Evolutionary conservation across 208 protist genomes (phyloP), one percentile per base, ranked within the genome.

Genomic region (Trypanosoma boissoni): DNA sequence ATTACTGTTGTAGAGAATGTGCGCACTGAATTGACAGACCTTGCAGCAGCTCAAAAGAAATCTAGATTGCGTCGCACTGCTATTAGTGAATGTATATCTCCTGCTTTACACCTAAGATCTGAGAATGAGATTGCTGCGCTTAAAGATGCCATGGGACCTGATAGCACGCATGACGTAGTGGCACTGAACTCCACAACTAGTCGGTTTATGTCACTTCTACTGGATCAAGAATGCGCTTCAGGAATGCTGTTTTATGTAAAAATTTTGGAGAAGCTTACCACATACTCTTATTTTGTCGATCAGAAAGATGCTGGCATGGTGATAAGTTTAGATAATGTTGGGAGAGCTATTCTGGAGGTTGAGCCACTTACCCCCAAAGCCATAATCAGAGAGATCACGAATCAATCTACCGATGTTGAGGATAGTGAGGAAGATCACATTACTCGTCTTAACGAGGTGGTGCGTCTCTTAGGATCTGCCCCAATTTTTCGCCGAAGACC

Each of bases 311-410:
- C 42, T 14, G 70, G 78, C 10, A 68, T 65, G 24, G 66, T 83
- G 10, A 64, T 92, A 34, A 45, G 50, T n/a, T 42, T 88, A 16
- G 48, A 56, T 7, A 69, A 81, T 45, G 68, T 93, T 7, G 73
- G 66, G 10, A 53, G 53, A 12, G 73, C 78, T 2, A 78, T 93
- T 32, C 48, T 64, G 9, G 71, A 74, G 26, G 70, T 81, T 24
- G 82, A 93, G 66, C 82, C 86, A 29, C 34, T 68, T 23, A 93
- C 86, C 8, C 86, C 86, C 10, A 76, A 67, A 23, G 61, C 82
- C 10, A 54, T 93, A 9, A 52, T 93, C 24, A 82, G 75, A 3
- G 86, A 93, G 64, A 64, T 93, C 2, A 75, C 74, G 1, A 45
- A 86, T 28, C 78, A 86, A 58, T 71, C 78, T 24, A 72, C 72